phyloP scores from a whole-genome alignment of 2,329 filamentous ascomycete genomes.

The Cyphellophora attinorum region DNA sequence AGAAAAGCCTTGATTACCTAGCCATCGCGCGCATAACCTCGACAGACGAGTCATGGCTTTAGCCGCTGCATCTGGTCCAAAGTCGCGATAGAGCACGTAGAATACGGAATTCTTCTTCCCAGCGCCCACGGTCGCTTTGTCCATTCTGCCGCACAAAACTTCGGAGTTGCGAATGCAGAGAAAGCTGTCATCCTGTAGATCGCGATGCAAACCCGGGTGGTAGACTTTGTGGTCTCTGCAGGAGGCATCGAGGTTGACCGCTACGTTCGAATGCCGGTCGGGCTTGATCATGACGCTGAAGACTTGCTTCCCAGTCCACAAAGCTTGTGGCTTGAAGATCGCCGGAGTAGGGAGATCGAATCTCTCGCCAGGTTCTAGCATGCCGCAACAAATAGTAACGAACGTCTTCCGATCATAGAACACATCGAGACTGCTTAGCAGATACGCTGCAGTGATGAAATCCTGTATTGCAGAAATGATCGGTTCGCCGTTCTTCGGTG shows the following conservation, averaged over 20 bases:
- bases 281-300: constrained; percentile 89
- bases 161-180: constrained; percentile 92
- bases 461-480: constrained; percentile 99
- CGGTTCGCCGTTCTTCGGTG: constrained; percentile 93
- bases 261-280: constrained; percentile 70
- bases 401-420: constrained; percentile 89
- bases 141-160: constrained; percentile 95
- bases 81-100: constrained; percentile 93
- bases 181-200: constrained; percentile 60
- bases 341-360: constrained; percentile 81
- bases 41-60: constrained; percentile 89
- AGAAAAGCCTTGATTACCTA: constrained; percentile 88
- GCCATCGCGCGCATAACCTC: constrained; percentile 76
- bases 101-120: constrained; percentile 98
- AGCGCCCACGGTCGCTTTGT: constrained; percentile 92
- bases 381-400: constrained; percentile 81
- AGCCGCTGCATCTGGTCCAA: constrained; percentile 78
- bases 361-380: constrained; percentile 71
- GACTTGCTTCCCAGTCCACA: constrained; percentile 97
- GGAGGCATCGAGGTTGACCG: constrained; percentile 87
- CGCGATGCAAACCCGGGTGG: constrained; percentile 64
- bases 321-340: constrained; percentile 69
- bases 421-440: constrained; percentile 83
- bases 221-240: constrained; percentile 63
- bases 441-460: constrained; percentile 91